Evolutionary conservation across 2,329 filamentous ascomycete species (phyloP), one percentile per base, ranked within the genome.

Genomic region (Acrocalymma vagum): DNA sequence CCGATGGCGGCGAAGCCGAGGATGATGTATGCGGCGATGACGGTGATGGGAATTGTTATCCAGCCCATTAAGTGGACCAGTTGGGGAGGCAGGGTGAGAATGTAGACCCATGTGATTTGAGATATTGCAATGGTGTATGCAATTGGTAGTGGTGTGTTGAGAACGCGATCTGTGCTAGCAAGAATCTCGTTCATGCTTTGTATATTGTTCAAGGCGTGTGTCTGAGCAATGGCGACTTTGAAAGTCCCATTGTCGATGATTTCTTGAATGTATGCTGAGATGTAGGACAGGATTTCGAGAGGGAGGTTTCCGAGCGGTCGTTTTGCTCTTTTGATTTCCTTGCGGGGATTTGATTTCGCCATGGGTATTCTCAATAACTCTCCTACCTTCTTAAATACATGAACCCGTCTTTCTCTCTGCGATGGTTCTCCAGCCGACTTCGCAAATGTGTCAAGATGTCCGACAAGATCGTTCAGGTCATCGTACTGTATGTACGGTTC

Each of bases 71-170:
- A 63, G 0, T 63, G 57, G 55, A 81, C 79, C 6, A 93, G 81
- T 71, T 93, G 88, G 76, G 92, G 91, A 5, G 88, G 88, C 0
- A 93, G 78, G 8, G 88, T 76, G 45, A 89, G 69, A 40, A 91
- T 82, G 68, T 93, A 93, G 30, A 90, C 78, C 81, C 86, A 90
- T 18, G 88, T 88, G 60, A 92, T 91, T 62, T 93, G 88, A 20
- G 84, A 82, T 62, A 92, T 90, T 54, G 87, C 82, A 53, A 93
- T 92, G 49, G 80, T 82, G 72, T 93, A 93, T 14, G 88, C 88
- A 34, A 89, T 79, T 2, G 88, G 88, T 0, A 93, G 78, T 2
- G 88, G 88, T 0, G 88, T 93, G 65, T 85, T 88, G 17, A 91
- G 80, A 18, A 93, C 83, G 47, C 88, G 85, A 61, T 92, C 87